Evolutionary conservation across 331 rosid genomes (phyloP).

Genomic region (Saraca asoca): DNA sequence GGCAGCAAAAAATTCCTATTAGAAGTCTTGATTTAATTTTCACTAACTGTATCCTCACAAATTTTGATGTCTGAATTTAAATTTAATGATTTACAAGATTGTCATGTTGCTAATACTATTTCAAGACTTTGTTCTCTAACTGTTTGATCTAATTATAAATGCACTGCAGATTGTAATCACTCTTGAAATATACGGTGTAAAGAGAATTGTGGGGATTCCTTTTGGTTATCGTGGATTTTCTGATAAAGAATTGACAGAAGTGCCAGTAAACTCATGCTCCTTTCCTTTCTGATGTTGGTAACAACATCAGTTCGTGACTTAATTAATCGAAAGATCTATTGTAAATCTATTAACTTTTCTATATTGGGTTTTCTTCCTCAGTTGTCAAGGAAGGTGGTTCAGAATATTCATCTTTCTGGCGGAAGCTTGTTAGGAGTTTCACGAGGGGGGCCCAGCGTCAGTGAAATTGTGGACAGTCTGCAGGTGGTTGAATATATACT

Average conservation of each 20-base stretch:
- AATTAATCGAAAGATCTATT: conserved; percentile 8
- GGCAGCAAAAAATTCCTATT: not conserved
- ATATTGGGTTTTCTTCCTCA: conserved; percentile 43
- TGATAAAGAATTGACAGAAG: conserved; percentile 76
- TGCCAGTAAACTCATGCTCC: conserved; percentile 54
- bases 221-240: conserved; percentile 95
- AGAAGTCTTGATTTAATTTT: conserved; percentile 1
- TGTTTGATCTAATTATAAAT: conserved; percentile 32
- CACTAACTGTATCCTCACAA: not conserved
- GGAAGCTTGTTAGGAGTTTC: conserved; percentile 99
- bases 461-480: conserved; percentile 78
- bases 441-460: conserved; percentile 83
- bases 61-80: too few species aligned
- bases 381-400: conserved; percentile 92
- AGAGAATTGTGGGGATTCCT: conserved; percentile 92
- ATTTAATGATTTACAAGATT: not conserved
- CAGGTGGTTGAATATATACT: conserved; percentile 51
- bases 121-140: conserved; percentile 8
- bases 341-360: conserved; percentile 18
- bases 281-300: conserved; percentile 35
- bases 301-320: not conserved
- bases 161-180: conserved; percentile 88
- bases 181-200: conserved; percentile 93
- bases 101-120: not conserved
- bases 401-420: conserved; percentile 97